Percentiles rank a stretch among this genome's conserved stretches.
These are phyloP conservation scores for Candida sphagnicola DNA, from an alignment of 805 yeast species.

Conservation along the genomic window DNA sequence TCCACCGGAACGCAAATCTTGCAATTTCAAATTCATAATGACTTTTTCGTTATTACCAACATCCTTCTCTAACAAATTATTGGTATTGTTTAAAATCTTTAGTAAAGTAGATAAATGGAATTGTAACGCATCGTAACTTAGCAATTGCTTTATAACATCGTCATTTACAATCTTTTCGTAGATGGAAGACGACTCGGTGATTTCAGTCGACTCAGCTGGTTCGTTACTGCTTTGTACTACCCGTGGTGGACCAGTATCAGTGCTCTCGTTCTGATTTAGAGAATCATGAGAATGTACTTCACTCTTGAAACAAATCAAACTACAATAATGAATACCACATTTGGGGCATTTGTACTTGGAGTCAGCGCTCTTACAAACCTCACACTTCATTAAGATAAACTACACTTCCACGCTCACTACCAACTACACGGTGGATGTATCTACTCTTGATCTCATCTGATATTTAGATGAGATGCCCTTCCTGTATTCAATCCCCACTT, in stretches of 20 bases:
- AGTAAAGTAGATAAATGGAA: constrained; percentile 50
- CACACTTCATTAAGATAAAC: constrained; percentile 35
- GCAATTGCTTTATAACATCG: constrained; percentile 38
- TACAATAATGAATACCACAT: constrained; percentile 49
- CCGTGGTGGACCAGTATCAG: too few species aligned
- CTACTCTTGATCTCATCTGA: too few species aligned
- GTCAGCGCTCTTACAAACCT: constrained; percentile 28
- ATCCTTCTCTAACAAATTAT: constrained; percentile 42
- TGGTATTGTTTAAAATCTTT: constrained; percentile 45
- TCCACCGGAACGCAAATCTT: constrained; percentile 61
- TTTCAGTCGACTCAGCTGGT: constrained; percentile 10
- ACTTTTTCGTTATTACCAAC: constrained; percentile 52
- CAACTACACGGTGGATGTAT: too few species aligned
- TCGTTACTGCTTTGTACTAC: too few species aligned
- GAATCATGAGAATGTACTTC: constrained; percentile 28
- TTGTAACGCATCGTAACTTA: constrained; percentile 51
- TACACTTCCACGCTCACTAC: too few species aligned
- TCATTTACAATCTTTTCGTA: constrained; percentile 35
- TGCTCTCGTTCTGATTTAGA: too few species aligned
- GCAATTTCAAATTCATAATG: constrained; percentile 58
- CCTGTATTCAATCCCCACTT: too few species aligned
- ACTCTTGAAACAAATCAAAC: constrained; percentile 57
- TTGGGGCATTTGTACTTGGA: constrained; percentile 58
- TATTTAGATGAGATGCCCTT: too few species aligned
- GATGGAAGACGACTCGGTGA: constrained; percentile 7